These are phyloP conservation scores for Talaromyces borbonicus DNA, from an alignment of 495 filamentous ascomycete genomes.

Conservation along the genomic window DNA sequence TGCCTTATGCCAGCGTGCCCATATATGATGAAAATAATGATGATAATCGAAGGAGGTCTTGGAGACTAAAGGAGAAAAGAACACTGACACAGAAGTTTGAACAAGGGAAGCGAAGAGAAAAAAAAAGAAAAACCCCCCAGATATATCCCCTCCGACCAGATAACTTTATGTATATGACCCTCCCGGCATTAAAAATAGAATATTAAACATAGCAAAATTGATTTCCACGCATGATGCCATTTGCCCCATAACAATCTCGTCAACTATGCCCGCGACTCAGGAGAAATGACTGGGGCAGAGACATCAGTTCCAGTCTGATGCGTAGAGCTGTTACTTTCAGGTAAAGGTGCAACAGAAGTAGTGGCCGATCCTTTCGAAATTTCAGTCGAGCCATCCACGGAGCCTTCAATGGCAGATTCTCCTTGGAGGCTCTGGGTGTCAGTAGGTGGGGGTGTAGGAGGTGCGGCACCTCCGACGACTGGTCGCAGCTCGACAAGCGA, in stretches of 20 bases:
- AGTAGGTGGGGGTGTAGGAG: conserved; percentile 35
- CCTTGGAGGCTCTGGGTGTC: conserved; percentile 22
- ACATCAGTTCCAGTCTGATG: conserved; percentile 8
- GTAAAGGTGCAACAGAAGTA: conserved; percentile 3
- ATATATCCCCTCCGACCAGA: conserved; percentile 22
- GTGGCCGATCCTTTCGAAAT: conserved; percentile 21
- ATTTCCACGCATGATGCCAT: too few species aligned
- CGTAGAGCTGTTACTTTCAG: conserved; percentile 2
- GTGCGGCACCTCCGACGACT: conserved; percentile 27
- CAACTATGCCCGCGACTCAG: conserved; percentile 2
- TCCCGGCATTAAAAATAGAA: conserved; percentile 7
- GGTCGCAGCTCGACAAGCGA: conserved; percentile 22
- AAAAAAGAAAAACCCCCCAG: conserved; percentile 10
- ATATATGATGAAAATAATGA: conserved; percentile 4
- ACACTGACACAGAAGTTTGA: conserved; percentile 10
- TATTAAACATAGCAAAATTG: conserved; percentile 8
- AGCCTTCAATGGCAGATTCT: conserved; percentile 7
- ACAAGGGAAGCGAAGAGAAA: conserved; percentile 5
- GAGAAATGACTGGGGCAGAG: neutral
- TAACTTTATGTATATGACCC: conserved; percentile 37
- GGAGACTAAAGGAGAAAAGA: conserved; percentile 15
- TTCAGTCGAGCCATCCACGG: conserved; percentile 22
- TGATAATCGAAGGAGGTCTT: conserved; percentile 3
- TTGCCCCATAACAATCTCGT: too few species aligned
- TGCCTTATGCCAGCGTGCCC: neutral